Percentiles rank a stretch among this genome's conserved stretches.
Conservation (phyloP, 208 protist species). For the Leishmania braziliensis region DNA sequence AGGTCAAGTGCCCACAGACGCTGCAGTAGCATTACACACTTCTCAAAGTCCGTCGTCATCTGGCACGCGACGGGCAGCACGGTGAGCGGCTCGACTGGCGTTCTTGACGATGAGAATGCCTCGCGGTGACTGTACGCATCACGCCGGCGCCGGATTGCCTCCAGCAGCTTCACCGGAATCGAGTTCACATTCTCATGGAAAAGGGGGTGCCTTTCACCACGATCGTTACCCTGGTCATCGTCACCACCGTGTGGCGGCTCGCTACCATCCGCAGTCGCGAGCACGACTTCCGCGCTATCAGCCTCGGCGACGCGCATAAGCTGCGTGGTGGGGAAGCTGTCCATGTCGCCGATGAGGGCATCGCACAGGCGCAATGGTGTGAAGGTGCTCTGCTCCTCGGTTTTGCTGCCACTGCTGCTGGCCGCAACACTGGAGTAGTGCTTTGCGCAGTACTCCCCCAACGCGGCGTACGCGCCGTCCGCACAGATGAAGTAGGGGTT, state of each 20-base stretch:
- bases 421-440: not conserved
- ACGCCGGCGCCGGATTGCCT: slow-evolving; percentile 34
- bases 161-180: slow-evolving; percentile 42
- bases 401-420: not conserved
- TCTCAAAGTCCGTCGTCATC: slow-evolving; percentile 84
- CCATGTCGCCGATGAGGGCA: slow-evolving; percentile 56
- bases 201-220: not conserved
- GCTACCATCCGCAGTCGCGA: not conserved
- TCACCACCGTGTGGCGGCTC: not conserved
- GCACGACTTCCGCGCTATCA: not conserved
- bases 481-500: slow-evolving; percentile 73
- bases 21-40: slow-evolving; percentile 54
- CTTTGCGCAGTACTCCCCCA: slow-evolving; percentile 41
- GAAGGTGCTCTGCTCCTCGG: not conserved
- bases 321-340: slow-evolving; percentile 33
- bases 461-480: slow-evolving; percentile 59
- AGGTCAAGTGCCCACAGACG: slow-evolving; percentile 26
- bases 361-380: slow-evolving; percentile 31
- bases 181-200: slow-evolving; percentile 33
- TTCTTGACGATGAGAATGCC: not conserved
- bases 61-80: slow-evolving; percentile 67
- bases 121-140: not conserved
- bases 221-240: not conserved
- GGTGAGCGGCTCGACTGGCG: slow-evolving; percentile 18
- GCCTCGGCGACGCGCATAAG: slow-evolving; percentile 1